Conservation (phyloP, 177 flowering plant species). For the Vitis hybrid region DNA sequence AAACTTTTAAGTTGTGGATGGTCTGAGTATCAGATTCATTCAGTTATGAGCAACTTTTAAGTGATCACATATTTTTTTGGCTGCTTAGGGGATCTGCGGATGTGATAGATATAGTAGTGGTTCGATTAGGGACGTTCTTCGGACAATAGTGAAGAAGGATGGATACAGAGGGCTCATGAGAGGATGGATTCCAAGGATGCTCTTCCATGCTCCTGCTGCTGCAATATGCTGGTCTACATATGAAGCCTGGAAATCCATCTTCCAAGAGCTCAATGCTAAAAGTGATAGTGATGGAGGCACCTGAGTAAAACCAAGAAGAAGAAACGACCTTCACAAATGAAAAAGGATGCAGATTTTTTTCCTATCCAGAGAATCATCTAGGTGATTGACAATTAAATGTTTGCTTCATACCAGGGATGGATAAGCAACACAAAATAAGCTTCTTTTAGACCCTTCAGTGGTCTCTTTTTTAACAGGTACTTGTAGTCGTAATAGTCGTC, state of each 20-base stretch:
- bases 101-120: constrained; percentile 46
- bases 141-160: constrained; percentile 43
- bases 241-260: constrained; percentile 50
- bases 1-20: too few species aligned
- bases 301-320: neutral
- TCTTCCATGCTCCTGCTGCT: constrained; percentile 69
- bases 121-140: constrained; percentile 42
- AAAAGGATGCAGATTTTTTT: neutral
- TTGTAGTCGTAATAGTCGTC: neutral
- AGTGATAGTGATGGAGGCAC: constrained; percentile 5
- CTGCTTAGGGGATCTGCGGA: constrained; percentile 60
- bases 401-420: constrained; percentile 2
- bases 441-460: constrained; percentile 7
- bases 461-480: neutral
- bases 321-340: too few species aligned
- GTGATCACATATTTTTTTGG: neutral
- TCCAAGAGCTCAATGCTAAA: constrained; percentile 18
- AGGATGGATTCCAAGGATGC: constrained; percentile 55
- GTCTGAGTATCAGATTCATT: too few species aligned
- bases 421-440: neutral
- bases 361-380: constrained; percentile 1
- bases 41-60: too few species aligned
- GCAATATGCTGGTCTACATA: constrained; percentile 74
- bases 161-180: constrained; percentile 50
- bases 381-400: constrained; percentile 1